phyloP scores from a whole-genome alignment of 768 basidiomycete species.

The Suillus occidentalis region DNA sequence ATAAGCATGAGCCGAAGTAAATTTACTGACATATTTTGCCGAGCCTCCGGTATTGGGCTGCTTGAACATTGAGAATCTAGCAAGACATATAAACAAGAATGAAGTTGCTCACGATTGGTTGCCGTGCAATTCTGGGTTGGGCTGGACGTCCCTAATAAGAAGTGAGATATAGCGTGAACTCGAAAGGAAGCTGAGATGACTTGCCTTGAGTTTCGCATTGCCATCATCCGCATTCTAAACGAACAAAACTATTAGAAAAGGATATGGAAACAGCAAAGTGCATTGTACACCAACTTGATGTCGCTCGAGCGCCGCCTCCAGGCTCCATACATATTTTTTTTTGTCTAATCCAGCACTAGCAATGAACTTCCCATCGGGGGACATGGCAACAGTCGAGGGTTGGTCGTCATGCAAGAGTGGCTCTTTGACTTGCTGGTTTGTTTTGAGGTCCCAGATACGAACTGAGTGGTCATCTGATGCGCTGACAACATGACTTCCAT shows the following conservation, averaged over 20 bases:
- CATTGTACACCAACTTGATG: neutral
- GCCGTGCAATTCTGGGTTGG: neutral
- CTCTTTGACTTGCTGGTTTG: slow-evolving; percentile 17
- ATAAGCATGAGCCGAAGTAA: neutral
- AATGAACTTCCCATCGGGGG: slow-evolving; percentile 74
- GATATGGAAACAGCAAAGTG: neutral
- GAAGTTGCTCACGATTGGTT: neutral
- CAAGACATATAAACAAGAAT: neutral
- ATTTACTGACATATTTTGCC: neutral
- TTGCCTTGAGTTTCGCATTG: neutral
- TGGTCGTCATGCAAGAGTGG: slow-evolving; percentile 77
- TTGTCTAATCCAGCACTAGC: slow-evolving; percentile 82
- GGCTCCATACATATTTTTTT: slow-evolving; percentile 79
- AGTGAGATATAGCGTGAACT: neutral
- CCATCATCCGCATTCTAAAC: neutral
- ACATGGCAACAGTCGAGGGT: slow-evolving; percentile 73
- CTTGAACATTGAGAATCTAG: too few species aligned
- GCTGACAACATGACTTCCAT: neutral
- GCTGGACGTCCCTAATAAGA: neutral
- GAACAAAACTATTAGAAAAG: neutral
- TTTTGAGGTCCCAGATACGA: neutral
- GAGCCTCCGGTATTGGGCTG: neutral
- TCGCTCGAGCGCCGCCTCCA: slow-evolving; percentile 30
- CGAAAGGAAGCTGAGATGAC: neutral
- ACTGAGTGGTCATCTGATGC: neutral